phyloP scores from a whole-genome alignment of 805 yeast genomes.

The Metschnikowia kofuensis region DNA sequence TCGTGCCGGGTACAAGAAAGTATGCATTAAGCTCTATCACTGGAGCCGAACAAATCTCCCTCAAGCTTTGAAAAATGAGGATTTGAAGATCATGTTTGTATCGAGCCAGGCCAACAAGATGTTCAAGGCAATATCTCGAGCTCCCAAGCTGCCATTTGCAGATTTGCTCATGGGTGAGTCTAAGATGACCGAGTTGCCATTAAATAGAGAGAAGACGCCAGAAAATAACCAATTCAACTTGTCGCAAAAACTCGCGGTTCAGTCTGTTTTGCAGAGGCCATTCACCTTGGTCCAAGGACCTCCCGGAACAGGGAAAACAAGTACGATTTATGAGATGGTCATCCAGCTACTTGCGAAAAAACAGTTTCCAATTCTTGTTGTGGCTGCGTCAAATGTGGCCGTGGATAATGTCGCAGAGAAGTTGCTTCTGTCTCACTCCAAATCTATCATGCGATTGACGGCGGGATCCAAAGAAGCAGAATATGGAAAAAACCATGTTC shows the following conservation, averaged over 20 bases:
- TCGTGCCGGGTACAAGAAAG: background rate
- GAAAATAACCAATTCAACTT: slow-evolving; percentile 43
- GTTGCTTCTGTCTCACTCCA: slow-evolving; percentile 45
- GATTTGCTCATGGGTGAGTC: background rate
- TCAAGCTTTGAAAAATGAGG: background rate
- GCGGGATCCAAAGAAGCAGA: slow-evolving; percentile 58
- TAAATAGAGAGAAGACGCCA: background rate
- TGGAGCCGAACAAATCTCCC: background rate
- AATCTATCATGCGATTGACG: slow-evolving; percentile 53
- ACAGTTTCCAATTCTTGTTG: slow-evolving; percentile 59
- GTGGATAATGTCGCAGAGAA: slow-evolving; percentile 73
- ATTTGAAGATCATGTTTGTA: background rate
- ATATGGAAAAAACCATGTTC: slow-evolving; percentile 51
- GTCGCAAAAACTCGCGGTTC: slow-evolving; percentile 78
- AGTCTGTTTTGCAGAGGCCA: slow-evolving; percentile 9
- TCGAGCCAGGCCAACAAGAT: background rate
- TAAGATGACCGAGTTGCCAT: background rate
- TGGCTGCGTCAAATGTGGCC: slow-evolving; percentile 72
- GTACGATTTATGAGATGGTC: slow-evolving; percentile 86
- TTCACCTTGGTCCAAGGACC: slow-evolving; percentile 67
- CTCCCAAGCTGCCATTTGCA: background rate
- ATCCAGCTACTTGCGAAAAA: slow-evolving; percentile 54
- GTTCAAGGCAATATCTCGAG: background rate
- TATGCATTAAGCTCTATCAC: background rate
- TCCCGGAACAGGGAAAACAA: slow-evolving; percentile 90